Evolutionary conservation across 2,329 filamentous ascomycete genomes (phyloP).

Genomic region (Rhinocladiella mackenziei): DNA sequence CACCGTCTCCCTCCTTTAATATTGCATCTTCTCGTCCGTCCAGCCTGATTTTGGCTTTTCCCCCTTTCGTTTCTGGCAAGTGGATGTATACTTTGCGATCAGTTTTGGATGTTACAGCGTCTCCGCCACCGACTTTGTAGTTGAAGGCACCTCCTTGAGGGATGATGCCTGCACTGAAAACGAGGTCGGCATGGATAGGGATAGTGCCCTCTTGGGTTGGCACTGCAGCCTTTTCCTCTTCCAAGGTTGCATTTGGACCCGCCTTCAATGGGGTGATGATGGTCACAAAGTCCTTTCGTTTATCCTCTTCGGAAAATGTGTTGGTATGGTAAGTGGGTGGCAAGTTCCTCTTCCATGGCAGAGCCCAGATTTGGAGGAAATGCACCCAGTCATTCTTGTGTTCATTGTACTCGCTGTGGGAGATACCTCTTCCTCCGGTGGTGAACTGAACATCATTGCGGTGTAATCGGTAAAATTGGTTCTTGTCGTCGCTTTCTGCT

Average conservation of each 20-base stretch:
- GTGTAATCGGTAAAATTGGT: slow-evolving; percentile 67
- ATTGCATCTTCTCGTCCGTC: slow-evolving; percentile 63
- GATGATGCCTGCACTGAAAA: slow-evolving; percentile 75
- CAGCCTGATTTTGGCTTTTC: slow-evolving; percentile 66
- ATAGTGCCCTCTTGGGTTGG: slow-evolving; percentile 65
- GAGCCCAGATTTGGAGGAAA: slow-evolving; percentile 85
- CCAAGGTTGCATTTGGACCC: slow-evolving; percentile 57
- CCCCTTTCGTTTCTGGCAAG: slow-evolving; percentile 71
- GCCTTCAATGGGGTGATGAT: slow-evolving; percentile 72
- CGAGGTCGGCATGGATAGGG: slow-evolving; percentile 77
- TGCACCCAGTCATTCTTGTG: slow-evolving; percentile 67
- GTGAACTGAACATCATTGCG: slow-evolving; percentile 87
- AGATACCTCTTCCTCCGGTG: slow-evolving; percentile 74
- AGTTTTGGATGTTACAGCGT: slow-evolving; percentile 38
- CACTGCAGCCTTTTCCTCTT: slow-evolving; percentile 61
- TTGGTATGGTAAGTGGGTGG: slow-evolving; percentile 72
- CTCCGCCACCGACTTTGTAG: slow-evolving; percentile 64
- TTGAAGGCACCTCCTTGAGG: slow-evolving; percentile 61
- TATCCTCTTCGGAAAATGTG: slow-evolving; percentile 67
- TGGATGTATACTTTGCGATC: slow-evolving; percentile 73
- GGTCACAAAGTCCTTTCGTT: slow-evolving; percentile 65
- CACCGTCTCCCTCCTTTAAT: slow-evolving; percentile 74
- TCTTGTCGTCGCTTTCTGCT: slow-evolving; percentile 53
- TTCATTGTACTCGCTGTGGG: slow-evolving; percentile 80
- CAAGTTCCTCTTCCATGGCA: slow-evolving; percentile 70